phyloP scores from a whole-genome alignment of 108 stramenopile species.

The Conticribra weissflogii region DNA sequence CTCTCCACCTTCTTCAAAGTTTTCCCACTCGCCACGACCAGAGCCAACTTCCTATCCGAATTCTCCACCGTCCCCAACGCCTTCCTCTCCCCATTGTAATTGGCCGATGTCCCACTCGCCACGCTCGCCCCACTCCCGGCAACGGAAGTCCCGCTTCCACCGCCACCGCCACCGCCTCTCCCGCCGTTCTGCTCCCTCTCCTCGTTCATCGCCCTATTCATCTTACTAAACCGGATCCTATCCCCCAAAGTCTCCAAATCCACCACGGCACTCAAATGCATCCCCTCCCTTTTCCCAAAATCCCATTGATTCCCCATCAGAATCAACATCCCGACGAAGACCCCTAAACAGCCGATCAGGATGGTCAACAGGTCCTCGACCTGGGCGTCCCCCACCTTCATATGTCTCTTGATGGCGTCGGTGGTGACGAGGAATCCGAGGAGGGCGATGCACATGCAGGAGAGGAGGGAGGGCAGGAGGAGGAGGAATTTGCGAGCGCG shows the following conservation, averaged over 20 bases:
- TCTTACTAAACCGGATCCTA: slow-evolving; percentile 27
- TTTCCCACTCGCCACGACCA: slow-evolving; percentile 41
- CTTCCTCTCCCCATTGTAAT: no score
- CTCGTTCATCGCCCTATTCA: slow-evolving; percentile 24
- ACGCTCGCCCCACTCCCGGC: background rate
- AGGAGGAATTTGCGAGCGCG: slow-evolving; percentile 29
- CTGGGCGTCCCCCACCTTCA: slow-evolving; percentile 26
- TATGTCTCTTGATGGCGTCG: slow-evolving; percentile 37
- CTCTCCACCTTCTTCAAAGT: slow-evolving; percentile 37
- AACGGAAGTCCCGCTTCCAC: background rate
- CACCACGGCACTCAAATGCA: slow-evolving; percentile 40
- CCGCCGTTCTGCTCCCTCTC: background rate
- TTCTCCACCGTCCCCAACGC: slow-evolving; percentile 38
- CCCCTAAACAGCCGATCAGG: slow-evolving; percentile 23
- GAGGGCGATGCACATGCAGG: slow-evolving; percentile 25
- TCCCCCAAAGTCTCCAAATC: slow-evolving; percentile 32
- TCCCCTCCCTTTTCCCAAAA: slow-evolving; percentile 24
- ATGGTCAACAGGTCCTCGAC: slow-evolving; percentile 37
- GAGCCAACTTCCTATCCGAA: slow-evolving; percentile 26
- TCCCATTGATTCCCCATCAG: slow-evolving; percentile 46
- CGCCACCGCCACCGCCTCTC: background rate
- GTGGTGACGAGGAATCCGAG: slow-evolving; percentile 38
- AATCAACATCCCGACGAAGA: slow-evolving; percentile 17
- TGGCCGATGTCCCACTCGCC: no score
- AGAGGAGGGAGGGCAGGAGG: slow-evolving; percentile 3